Percentiles rank a stretch among this genome's conserved stretches.
Evolutionary conservation across 2,329 filamentous ascomycete species (phyloP).

Genomic region (Penicillium brevicompactum): DNA sequence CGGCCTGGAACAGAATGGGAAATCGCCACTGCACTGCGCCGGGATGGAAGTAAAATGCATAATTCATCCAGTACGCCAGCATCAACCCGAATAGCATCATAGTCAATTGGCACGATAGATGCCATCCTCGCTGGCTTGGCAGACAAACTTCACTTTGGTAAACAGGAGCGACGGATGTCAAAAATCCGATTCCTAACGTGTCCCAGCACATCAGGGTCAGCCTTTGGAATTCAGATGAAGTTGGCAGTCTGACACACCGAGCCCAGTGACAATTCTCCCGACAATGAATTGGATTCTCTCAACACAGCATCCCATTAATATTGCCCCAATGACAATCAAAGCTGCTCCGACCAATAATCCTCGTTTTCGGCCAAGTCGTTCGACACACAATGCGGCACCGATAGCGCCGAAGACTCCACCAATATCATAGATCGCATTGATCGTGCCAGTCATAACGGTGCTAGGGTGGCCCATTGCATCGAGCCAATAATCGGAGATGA

Average conservation of each 20-base stretch:
- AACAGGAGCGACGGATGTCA: conserved; percentile 30
- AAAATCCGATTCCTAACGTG: conserved; percentile 20
- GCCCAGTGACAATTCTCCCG: conserved; percentile 28
- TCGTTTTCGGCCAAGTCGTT: conserved; percentile 31
- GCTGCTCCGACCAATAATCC: conserved; percentile 25
- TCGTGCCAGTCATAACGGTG: conserved; percentile 29
- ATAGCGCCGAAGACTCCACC: conserved; percentile 33
- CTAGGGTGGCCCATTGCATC: conserved; percentile 28
- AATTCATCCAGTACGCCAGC: conserved; percentile 24
- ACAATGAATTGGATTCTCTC: conserved; percentile 26
- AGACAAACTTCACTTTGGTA: conserved; percentile 32
- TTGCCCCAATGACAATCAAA: conserved; percentile 25
- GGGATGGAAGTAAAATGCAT: conserved; percentile 30
- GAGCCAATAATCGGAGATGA: conserved; percentile 30
- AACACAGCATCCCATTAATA: conserved; percentile 24
- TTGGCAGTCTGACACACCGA: conserved; percentile 17
- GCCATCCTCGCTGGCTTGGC: conserved; percentile 31
- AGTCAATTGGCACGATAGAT: conserved; percentile 28
- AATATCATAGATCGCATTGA: conserved; percentile 34
- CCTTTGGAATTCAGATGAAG: background rate
- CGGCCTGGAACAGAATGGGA: conserved; percentile 16
- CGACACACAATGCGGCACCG: conserved; percentile 26
- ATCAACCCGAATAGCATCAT: conserved; percentile 28
- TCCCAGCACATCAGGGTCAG: background rate
- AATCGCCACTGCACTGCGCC: conserved; percentile 31